These are phyloP conservation scores for Septoria petroselini DNA, from an alignment of 2,329 filamentous ascomycete genomes.

Conservation along the genomic window DNA sequence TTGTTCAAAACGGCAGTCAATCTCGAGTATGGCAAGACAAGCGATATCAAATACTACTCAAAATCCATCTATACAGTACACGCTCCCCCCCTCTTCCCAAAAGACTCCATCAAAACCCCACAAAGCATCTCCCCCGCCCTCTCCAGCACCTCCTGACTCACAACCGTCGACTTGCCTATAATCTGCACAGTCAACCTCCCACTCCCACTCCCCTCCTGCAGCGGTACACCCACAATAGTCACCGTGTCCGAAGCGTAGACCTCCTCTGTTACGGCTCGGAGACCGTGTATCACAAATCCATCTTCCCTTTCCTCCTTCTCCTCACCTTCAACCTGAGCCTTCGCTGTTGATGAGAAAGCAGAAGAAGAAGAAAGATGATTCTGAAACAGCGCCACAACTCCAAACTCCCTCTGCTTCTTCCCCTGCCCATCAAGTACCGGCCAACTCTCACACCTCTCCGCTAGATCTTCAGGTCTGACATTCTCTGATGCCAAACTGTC, in stretches of 20 bases:
- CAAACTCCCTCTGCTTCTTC: not conserved
- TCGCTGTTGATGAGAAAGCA: too few species aligned
- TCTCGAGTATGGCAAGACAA: too few species aligned
- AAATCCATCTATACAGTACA: too few species aligned
- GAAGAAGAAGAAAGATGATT: too few species aligned
- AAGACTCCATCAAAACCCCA: not conserved
- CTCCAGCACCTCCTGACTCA: not conserved
- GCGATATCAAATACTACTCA: too few species aligned
- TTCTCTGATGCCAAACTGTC: not conserved
- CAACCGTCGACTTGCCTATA: not conserved
- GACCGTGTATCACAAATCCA: not conserved
- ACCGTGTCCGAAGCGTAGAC: not conserved
- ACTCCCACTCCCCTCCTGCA: not conserved
- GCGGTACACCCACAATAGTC: not conserved
- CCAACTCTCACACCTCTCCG: not conserved
- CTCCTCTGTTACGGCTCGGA: not conserved
- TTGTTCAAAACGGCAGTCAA: too few species aligned
- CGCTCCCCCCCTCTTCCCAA: too few species aligned
- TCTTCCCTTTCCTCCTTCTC: too few species aligned
- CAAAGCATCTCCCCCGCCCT: not conserved
- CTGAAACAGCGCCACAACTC: not conserved
- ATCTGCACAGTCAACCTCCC: not conserved
- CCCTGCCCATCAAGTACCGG: too few species aligned
- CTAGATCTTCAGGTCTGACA: not conserved
- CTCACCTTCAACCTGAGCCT: too few species aligned